Percentiles rank a stretch among this genome's conserved stretches.
Evolutionary conservation across 2,329 filamentous ascomycete species (phyloP).

Genomic region (Emergomyces africanus): DNA sequence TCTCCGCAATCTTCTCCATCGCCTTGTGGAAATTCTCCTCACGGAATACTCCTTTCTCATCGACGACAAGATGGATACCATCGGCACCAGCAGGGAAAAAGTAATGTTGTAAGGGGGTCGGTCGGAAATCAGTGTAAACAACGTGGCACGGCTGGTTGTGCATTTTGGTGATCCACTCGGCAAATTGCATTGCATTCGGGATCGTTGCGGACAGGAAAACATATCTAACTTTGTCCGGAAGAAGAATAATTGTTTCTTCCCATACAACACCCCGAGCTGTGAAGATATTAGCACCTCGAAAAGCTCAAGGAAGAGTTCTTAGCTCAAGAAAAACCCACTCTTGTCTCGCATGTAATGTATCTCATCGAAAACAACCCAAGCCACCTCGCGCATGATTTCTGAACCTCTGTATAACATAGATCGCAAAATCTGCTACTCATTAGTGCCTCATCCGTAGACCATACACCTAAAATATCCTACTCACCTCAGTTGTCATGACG

Average conservation of each 20-base stretch:
- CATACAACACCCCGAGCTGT: slow-evolving; percentile 79
- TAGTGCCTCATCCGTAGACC: neutral
- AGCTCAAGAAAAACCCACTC: slow-evolving; percentile 22
- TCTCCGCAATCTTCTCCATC: slow-evolving; percentile 80
- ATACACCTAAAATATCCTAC: slow-evolving; percentile 2
- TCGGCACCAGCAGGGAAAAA: slow-evolving; percentile 90
- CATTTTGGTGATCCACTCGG: slow-evolving; percentile 97
- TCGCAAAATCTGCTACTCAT: slow-evolving; percentile 59
- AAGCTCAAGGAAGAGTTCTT: neutral
- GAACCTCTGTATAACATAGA: slow-evolving; percentile 98
- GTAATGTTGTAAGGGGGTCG: slow-evolving; percentile 93
- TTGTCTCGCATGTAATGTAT: slow-evolving; percentile 98
- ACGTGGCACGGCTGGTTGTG: slow-evolving; percentile 97
- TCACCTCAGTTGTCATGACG: slow-evolving; percentile 88
- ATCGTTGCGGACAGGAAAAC: slow-evolving; percentile 98
- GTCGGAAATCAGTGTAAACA: slow-evolving; percentile 96
- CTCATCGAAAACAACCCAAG: slow-evolving; percentile 97
- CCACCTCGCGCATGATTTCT: slow-evolving; percentile 98
- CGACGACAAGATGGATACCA: slow-evolving; percentile 86
- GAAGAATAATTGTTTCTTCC: slow-evolving; percentile 97
- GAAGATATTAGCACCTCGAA: neutral
- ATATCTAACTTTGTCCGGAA: slow-evolving; percentile 97
- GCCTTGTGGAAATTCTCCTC: slow-evolving; percentile 97
- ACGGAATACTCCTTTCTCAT: slow-evolving; percentile 91
- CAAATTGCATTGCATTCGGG: slow-evolving; percentile 97